phyloP scores from a whole-genome alignment of 441 rosid species.

The Pelargonium exstipulatum region DNA sequence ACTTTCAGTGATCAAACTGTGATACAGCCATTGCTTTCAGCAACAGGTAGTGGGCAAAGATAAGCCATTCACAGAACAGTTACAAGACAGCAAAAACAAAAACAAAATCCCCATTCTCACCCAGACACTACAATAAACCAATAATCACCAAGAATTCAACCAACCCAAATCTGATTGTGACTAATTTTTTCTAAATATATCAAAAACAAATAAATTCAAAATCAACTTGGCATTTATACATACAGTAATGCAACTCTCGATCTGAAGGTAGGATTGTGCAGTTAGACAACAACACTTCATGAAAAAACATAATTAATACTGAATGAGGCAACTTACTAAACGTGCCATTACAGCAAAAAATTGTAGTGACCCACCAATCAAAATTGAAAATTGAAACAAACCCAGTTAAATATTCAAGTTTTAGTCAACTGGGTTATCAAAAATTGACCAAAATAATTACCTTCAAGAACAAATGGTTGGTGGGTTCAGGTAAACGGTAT shows the following conservation, averaged over 20 bases:
- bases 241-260: conserved; percentile 16
- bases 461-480: background rate
- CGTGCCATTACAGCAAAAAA: background rate
- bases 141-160: conserved; percentile 12
- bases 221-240: conserved; percentile 19
- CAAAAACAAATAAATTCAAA: background rate
- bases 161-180: conserved; percentile 17
- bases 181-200: background rate
- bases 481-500: too few relatives aligned
- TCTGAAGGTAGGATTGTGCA: background rate
- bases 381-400: conserved; percentile 10
- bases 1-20: conserved; percentile 24
- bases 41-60: conserved; percentile 17
- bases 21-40: conserved; percentile 28
- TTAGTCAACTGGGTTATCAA: conserved; percentile 38
- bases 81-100: background rate
- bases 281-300: background rate
- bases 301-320: background rate
- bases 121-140: background rate
- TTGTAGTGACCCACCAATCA: conserved; percentile 21
- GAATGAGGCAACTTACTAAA: background rate
- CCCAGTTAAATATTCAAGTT: conserved; percentile 18
- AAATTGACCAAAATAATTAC: background rate
- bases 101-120: background rate
- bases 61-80: conserved; percentile 10